Conservation (phyloP, 495 filamentous ascomycete species). For the Melanomma pulvis-pyrius region DNA sequence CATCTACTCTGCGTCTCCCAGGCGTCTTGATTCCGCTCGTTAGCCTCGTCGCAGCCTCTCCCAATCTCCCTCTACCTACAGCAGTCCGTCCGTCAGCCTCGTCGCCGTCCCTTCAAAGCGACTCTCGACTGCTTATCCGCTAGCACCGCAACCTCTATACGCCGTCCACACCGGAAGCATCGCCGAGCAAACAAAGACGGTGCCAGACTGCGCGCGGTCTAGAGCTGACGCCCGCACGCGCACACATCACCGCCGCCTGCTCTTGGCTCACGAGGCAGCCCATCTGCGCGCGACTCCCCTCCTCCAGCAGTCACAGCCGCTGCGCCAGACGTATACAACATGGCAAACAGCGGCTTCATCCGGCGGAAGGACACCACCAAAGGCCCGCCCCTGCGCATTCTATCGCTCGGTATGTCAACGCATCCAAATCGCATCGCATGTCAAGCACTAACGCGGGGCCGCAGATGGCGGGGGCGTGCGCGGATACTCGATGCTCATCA, state of each 20-base stretch:
- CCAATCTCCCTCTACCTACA: not conserved
- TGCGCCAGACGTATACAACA: conserved; percentile 15
- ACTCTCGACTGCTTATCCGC: not conserved
- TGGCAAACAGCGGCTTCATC: conserved; percentile 44
- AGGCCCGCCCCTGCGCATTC: conserved; percentile 85
- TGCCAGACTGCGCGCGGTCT: not conserved
- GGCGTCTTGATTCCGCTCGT: not conserved
- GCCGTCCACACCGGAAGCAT: not conserved
- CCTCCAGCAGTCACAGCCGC: conserved; percentile 1
- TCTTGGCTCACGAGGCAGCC: conserved; percentile 12
- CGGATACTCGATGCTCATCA: conserved; percentile 94
- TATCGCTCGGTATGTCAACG: conserved; percentile 74
- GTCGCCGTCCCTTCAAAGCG: not conserved
- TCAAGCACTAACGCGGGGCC: conserved; percentile 20
- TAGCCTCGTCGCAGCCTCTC: not conserved
- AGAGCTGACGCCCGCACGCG: conserved; percentile 8
- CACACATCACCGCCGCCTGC: conserved; percentile 3
- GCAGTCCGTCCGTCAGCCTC: not conserved
- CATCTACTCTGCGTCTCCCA: not conserved
- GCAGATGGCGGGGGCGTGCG: conserved; percentile 94
- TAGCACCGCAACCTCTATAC: conserved; percentile 14
- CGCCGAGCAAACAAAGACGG: not conserved
- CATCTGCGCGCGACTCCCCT: not conserved
- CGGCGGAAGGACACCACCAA: conserved; percentile 91
- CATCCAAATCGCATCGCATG: conserved; percentile 11